Conservation (phyloP, 768 basidiomycete species). For the Atractiella rhizophila region DNA sequence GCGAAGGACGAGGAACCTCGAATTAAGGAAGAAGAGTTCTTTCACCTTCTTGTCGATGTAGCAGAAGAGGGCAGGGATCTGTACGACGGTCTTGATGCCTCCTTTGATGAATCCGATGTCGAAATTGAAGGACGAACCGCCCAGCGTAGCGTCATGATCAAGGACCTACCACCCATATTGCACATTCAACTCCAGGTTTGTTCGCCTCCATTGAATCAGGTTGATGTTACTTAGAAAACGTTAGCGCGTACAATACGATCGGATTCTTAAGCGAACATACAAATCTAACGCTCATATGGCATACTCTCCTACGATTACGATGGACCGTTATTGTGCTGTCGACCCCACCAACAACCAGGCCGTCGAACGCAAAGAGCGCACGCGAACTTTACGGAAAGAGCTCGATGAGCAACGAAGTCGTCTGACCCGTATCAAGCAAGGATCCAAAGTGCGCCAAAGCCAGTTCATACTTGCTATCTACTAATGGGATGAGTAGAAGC, state of each 20-base stretch:
- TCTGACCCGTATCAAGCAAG: constrained; percentile 2
- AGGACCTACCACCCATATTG: constrained; percentile 64
- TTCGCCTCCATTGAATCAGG: background rate
- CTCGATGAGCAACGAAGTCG: constrained; percentile 41
- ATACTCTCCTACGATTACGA: constrained; percentile 58
- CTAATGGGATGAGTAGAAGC: no score
- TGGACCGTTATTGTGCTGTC: constrained; percentile 56
- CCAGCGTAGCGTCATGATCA: constrained; percentile 59
- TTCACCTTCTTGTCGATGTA: constrained; percentile 80
- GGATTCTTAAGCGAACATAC: constrained; percentile 67
- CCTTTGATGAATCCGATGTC: constrained; percentile 56
- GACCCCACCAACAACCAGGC: constrained; percentile 33
- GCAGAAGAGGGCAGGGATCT: constrained; percentile 67
- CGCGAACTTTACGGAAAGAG: constrained; percentile 42
- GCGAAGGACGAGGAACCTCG: constrained; percentile 23
- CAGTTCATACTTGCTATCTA: no score
- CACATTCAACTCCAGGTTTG: constrained; percentile 86
- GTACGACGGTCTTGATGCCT: constrained; percentile 73
- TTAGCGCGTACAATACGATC: constrained; percentile 80
- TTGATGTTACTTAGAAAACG: background rate
- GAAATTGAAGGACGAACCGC: constrained; percentile 66
- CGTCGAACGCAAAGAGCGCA: constrained; percentile 40
- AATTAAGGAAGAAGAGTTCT: constrained; percentile 76
- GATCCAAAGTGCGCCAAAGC: constrained; percentile 7
- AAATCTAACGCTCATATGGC: constrained; percentile 91